These are phyloP conservation scores for Candida mattraensis DNA, from an alignment of 805 yeast species.

Conservation along the genomic window DNA sequence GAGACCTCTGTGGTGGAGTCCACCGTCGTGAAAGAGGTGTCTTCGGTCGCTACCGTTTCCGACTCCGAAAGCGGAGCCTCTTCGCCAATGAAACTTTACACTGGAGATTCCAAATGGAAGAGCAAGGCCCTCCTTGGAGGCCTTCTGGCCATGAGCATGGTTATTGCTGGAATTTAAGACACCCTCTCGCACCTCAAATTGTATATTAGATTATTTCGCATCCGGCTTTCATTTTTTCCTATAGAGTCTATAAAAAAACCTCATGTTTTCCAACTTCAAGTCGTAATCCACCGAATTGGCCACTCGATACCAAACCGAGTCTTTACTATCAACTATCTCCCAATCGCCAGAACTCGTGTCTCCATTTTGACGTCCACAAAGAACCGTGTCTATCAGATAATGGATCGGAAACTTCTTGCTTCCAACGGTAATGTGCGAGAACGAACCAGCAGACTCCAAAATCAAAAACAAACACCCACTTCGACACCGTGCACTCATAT, in stretches of 20 bases:
- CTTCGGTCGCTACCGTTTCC: slow-evolving; percentile 18
- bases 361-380: slow-evolving; percentile 50
- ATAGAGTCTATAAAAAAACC: slow-evolving; percentile 79
- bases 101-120: slow-evolving; percentile 21
- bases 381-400: slow-evolving; percentile 70
- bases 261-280: slow-evolving; percentile 80
- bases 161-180: slow-evolving; percentile 21
- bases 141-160: slow-evolving; percentile 20
- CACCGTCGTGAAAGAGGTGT: slow-evolving; percentile 17
- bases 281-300: slow-evolving; percentile 52
- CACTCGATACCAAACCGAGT: slow-evolving; percentile 79
- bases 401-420: slow-evolving; percentile 79
- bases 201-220: slow-evolving; percentile 1
- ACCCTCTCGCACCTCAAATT: not conserved
- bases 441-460: slow-evolving; percentile 89
- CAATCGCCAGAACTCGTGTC: slow-evolving; percentile 50
- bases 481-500: slow-evolving; percentile 49
- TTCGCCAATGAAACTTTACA: slow-evolving; percentile 8
- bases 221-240: slow-evolving; percentile 24
- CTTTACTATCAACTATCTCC: slow-evolving; percentile 64
- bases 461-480: slow-evolving; percentile 62
- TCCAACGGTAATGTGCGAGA: slow-evolving; percentile 77
- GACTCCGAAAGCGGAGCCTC: slow-evolving; percentile 21
- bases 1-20: slow-evolving; percentile 18
- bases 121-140: slow-evolving; percentile 22